Base-by-base conservation (phyloP, 176 grass and related monocot species). In the Oryza australiensis region DNA sequence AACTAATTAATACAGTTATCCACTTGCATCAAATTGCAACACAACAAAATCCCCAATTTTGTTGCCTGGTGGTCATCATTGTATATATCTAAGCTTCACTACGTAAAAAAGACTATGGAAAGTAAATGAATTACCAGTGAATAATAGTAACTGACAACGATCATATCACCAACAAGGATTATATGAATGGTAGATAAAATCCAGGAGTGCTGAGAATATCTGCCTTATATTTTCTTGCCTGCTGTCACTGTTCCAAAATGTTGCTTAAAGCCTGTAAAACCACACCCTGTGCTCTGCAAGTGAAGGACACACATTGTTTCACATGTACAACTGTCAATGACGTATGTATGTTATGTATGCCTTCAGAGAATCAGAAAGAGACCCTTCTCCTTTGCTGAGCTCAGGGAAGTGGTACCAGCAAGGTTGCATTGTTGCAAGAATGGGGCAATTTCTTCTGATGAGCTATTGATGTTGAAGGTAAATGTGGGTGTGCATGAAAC, bases 231-330 rank as follows among this genome's bases (percentile, higher is more conserved):
- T 64, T 59, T 72, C 67, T 22, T 83, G 85, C 33, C 26, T 72
- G 59, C 11, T 66, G 40, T 30, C 41, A 26, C 66, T 72, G 74
- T 73, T 66, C 32, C 66, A 29, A 57, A 65, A 83, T 78, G 74
- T 32, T 81, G 62, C 60, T 75, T 69, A 55, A 41, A 80, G 41
- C 75, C 76, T 80, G 55, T 20, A 46, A 85, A 65, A 34, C 40
- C 27, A n/a, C 8, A 48, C 37, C 37, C 40, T 49, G 20, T 68
- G 55, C 83, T 3, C 30, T 72, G 76, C 41, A 23, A 80, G 22
- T 46, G 62, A 59, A 59, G 60, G 60, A 62, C 74, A 20, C 49
- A 57, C 26, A 38, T 40, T 81, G 42, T 66, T 73, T 57, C 12
- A 34, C 22, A 20, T 70, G 22, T 55, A 9, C 5, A 49, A 14